Evolutionary conservation across 306 rosid genomes (phyloP), one percentile per base, ranked within the genome.

Genomic region (Vicia sativa): DNA sequence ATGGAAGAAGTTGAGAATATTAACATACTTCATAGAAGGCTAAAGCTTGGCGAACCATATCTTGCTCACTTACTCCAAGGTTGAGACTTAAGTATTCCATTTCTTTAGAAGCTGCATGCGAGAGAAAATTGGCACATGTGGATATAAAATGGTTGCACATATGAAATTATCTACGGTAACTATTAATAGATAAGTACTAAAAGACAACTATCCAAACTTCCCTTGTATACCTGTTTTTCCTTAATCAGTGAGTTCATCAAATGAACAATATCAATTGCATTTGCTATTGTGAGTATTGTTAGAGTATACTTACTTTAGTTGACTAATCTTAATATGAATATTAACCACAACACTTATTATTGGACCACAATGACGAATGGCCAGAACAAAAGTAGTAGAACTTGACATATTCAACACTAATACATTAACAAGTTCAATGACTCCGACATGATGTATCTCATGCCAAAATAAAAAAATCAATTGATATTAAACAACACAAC

Each of bases 41-140:
- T 82, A 65, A 29, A 5, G 87, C 91, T 72, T 81, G 79, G 25
- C 61, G 56, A 23, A 60, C 16, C 80, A 84, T 39, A 71, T 55
- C 65, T 9, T 56, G 78, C 35, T 83, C 89, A 23, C 67, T 68
- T 74, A 83, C 82, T 25, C 84, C 85, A 68, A 86, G 83, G 48
- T 54, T 75, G 16, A 26, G 62, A 74, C 82, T 70, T 72, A 86
- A 55, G 62, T 75, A 69, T 34, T 42, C 75, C 41, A 72, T 83
- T n/a, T 86, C 86, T 3, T 75, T 79, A 21, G 14, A 21, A 37
- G 78, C 89, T 86, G 89, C 60, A 80, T 18, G 8, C 55, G 52
- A 66, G 12, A 37, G 38, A 58, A 60, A 65, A 65, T 11, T 25
- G 12, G 39, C 34, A 25, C 41, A 66, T 13, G 26, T 64, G 74